These are phyloP conservation scores for Salinomyces thailandicus DNA, from an alignment of 2,329 filamentous ascomycete genomes.

Conservation along the genomic window DNA sequence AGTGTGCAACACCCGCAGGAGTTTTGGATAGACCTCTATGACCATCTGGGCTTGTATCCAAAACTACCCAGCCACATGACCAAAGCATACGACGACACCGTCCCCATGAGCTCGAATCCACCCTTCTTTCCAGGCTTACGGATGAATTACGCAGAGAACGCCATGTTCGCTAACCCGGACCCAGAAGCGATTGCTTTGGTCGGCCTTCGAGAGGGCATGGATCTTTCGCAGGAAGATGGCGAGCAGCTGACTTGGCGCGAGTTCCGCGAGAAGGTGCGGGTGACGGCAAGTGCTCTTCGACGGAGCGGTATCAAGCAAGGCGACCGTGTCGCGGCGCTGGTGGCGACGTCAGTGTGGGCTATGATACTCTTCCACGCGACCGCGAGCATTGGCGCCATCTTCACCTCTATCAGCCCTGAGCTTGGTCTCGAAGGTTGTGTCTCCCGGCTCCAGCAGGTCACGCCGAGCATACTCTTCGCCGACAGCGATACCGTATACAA, in stretches of 20 bases:
- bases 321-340: constrained; percentile 32
- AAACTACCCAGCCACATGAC: constrained; percentile 22
- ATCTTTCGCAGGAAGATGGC: constrained; percentile 20
- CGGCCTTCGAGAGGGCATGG: constrained; percentile 30
- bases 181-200: constrained; percentile 29
- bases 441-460: constrained; percentile 31
- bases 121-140: constrained; percentile 29
- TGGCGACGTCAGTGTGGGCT: constrained; percentile 34
- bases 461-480: constrained; percentile 31
- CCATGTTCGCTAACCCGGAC: constrained; percentile 28
- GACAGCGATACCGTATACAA: constrained; percentile 33
- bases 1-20: constrained; percentile 30
- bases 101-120: constrained; percentile 29
- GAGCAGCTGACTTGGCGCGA: constrained; percentile 32
- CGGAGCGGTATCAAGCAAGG: constrained; percentile 28
- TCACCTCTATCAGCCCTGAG: constrained; percentile 36
- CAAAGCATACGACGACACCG: constrained; percentile 29
- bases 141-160: constrained; percentile 34
- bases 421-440: constrained; percentile 30
- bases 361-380: constrained; percentile 33
- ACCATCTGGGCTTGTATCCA: constrained; percentile 29
- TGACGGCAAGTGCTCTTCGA: constrained; percentile 29
- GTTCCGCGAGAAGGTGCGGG: constrained; percentile 30
- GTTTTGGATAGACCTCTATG: constrained; percentile 36
- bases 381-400: constrained; percentile 35